Base-by-base conservation (phyloP, 768 basidiomycete species). In the Calocybe indica region DNA sequence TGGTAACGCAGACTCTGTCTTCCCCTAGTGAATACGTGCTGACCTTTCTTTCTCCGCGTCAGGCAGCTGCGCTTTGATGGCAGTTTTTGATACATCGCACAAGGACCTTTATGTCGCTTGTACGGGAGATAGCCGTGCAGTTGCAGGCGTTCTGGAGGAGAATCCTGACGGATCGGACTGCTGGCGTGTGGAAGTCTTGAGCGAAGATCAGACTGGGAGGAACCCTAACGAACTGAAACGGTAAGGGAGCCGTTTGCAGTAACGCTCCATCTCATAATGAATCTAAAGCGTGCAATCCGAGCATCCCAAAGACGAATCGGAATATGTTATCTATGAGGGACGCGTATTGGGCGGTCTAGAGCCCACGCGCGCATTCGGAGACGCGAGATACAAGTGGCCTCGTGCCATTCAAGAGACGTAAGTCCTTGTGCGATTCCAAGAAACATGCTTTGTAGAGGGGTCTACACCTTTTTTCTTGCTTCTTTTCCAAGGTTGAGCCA, bases 201-300 rank as follows among this genome's bases (percentile, higher is more conserved):
- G 80, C 29, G 92, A 97, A 64, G 96, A 98, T 60, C 94, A 97
- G 71, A 97, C 94, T 6, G 96, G 92, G 35, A 80, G 91, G 54
- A 97, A 92, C 61, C 82, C 79, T 11, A 84, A 79, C 40, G 96
- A 99, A 66, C 69, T 86, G 22, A 77, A 77, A 62, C 80, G 93
- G 94, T 93, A 56, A 43, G 71, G 58, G 41, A 11, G 43, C 7
- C 11, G 10, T 40, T 14, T 28, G 13, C 7, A 47, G 40, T 44
- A 49, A 1, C 30, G 39, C 28, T 35, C 4, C 9, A 15, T 28
- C 36, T 46, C 37, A 33, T 33, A 37, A 28, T 33, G 47, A n/a
- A 31, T 4, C 15, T 31, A 22, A 52, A 91, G 91, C 39, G 76
- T 96, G 32, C 83, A 78, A 55, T 80, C 80, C 6, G 91, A 94